These are phyloP conservation scores for Wallacemonas sp. DNA, from an alignment of 208 protist species.

Conservation along the genomic window DNA sequence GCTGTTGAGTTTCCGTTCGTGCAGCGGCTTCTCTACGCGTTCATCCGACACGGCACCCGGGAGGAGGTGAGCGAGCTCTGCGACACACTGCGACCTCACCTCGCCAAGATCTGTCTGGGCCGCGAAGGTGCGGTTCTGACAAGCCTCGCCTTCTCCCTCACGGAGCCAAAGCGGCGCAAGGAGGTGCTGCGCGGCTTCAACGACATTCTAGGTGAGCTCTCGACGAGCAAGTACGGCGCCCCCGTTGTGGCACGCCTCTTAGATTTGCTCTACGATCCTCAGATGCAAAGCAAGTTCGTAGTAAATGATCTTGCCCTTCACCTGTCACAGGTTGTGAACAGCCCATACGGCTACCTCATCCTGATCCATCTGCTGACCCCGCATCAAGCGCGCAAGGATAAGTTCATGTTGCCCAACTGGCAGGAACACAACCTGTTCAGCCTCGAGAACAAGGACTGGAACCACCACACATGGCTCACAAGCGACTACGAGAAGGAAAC, in stretches of 20 bases:
- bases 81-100: conserved; percentile 75
- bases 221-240: conserved; percentile 81
- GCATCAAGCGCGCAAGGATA: conserved; percentile 54
- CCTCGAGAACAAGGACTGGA: conserved; percentile 78
- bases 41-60: conserved; percentile 56
- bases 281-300: conserved; percentile 85
- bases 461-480: conserved; percentile 87
- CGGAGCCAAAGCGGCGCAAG: conserved; percentile 81
- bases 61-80: conserved; percentile 89
- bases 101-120: conserved; percentile 58
- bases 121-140: conserved; percentile 78
- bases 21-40: conserved; percentile 79
- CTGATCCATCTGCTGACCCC: conserved; percentile 87
- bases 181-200: conserved; percentile 73
- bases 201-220: conserved; percentile 64
- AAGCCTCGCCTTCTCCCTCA: conserved; percentile 81
- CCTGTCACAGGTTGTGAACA: conserved; percentile 78
- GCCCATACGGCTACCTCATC: conserved; percentile 83
- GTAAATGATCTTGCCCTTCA: conserved; percentile 60
- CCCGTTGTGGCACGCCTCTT: conserved; percentile 86
- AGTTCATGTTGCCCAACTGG: conserved; percentile 82
- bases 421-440: conserved; percentile 85
- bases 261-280: conserved; percentile 83
- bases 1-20: conserved; percentile 82
- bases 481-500: conserved; percentile 62